Percentiles rank a stretch among this genome's conserved stretches.
Conservation (phyloP, 2,329 filamentous ascomycete species). For the Fonsecaea erecta region DNA sequence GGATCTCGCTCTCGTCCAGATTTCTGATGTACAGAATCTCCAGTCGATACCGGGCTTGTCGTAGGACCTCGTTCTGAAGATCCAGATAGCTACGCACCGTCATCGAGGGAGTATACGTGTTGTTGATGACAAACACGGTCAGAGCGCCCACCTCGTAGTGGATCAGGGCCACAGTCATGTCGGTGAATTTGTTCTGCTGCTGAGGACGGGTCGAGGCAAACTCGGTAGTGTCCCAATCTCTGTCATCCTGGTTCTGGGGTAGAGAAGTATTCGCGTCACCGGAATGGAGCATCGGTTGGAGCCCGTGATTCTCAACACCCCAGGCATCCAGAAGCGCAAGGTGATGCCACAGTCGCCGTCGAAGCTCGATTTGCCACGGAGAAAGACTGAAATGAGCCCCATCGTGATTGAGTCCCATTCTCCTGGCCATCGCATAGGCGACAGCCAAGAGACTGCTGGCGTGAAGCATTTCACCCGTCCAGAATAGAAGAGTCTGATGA, state of each 20-base stretch:
- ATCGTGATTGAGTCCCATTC: constrained; percentile 50
- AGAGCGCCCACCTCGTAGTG: constrained; percentile 20
- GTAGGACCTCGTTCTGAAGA: constrained; percentile 19
- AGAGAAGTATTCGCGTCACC: constrained; percentile 3
- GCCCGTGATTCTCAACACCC: constrained; percentile 45
- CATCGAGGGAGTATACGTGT: constrained; percentile 13
- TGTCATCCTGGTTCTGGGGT: constrained; percentile 16
- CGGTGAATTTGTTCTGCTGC: constrained; percentile 10
- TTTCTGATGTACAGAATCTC: constrained; percentile 12
- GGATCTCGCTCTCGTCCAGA: constrained; percentile 11
- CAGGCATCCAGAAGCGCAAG: constrained; percentile 51
- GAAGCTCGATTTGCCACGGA: constrained; percentile 56
- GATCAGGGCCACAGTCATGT: constrained; percentile 12
- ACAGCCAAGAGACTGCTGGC: constrained; percentile 13
- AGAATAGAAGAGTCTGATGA: constrained; percentile 13
- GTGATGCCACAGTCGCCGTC: constrained; percentile 45
- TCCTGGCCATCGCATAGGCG: constrained; percentile 35
- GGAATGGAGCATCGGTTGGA: constrained; percentile 8
- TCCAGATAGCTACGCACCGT: constrained; percentile 12
- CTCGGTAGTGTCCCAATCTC: constrained; percentile 18
- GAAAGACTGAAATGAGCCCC: constrained; percentile 54
- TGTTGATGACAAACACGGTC: constrained; percentile 11
- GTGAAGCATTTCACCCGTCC: constrained; percentile 22
- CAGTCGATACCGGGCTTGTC: constrained; percentile 14
- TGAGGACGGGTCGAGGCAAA: constrained; percentile 13